Percentiles rank a stretch among this genome's conserved stretches.
phyloP scores from a whole-genome alignment of 1,284 basidiomycete genomes.

The Agaricales sp. region DNA sequence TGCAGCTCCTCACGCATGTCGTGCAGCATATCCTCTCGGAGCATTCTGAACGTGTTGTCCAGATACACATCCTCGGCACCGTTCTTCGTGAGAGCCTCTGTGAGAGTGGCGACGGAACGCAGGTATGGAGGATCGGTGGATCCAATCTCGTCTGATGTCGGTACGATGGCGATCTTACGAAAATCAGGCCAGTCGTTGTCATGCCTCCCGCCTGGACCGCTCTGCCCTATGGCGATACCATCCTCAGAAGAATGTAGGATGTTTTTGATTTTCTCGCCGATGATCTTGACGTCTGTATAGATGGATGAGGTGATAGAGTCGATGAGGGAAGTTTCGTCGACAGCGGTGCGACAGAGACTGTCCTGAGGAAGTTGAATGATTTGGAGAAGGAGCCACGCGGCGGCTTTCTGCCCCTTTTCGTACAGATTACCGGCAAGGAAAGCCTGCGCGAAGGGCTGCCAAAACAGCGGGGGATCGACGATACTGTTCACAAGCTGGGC shows the following conservation, averaged over 20 bases:
- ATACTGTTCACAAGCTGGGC: conserved; percentile 28
- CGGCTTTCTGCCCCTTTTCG: conserved; percentile 23
- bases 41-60: conserved; percentile 54
- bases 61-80: conserved; percentile 35
- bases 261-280: conserved; percentile 33
- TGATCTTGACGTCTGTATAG: conserved; percentile 19
- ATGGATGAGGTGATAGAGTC: conserved; percentile 25
- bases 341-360: conserved; percentile 26
- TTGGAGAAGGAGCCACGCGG: conserved; percentile 42
- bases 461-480: conserved; percentile 46
- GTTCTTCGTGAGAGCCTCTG: conserved; percentile 27
- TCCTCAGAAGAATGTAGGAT: conserved; percentile 22
- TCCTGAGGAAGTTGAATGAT: conserved; percentile 26
- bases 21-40: conserved; percentile 56
- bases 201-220: conserved; percentile 48
- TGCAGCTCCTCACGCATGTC: conserved; percentile 53
- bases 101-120: conserved; percentile 29
- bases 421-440: conserved; percentile 28
- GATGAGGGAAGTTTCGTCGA: conserved; percentile 22
- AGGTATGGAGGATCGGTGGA: conserved; percentile 36
- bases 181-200: conserved; percentile 56
- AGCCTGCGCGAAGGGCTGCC: conserved; percentile 29
- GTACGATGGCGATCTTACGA: conserved; percentile 44
- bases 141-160: conserved; percentile 44
- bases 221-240: conserved; percentile 13